Base-by-base conservation (phyloP, 192 early-diverging fungal genomes). In the Lobosporangium transversale region DNA sequence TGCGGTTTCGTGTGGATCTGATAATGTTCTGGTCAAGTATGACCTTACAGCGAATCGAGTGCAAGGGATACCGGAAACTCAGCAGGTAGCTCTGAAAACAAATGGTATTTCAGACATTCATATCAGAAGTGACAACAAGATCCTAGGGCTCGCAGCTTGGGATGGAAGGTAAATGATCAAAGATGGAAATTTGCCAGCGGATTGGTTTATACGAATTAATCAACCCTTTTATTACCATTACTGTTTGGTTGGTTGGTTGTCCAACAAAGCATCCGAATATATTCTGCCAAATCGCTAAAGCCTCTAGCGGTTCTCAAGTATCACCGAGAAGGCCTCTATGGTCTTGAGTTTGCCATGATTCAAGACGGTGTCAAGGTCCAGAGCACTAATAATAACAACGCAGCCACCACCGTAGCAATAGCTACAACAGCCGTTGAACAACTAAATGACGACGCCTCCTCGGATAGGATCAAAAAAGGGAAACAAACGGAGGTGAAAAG, bases 61-160 rank as follows among this genome's bases (percentile, higher is more conserved):
- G 14, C 64, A 71, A 20, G 68, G 70, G 0, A 43, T 65, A 21
- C 79, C 79, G n/a, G 59, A 67, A 21, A 23, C 56, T 5, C n/a
- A 12, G 15, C 33, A 61, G 15, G 26, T 48, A 0, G 30, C 51
- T 12, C 26, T 82, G 30, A 82, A 79, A 50, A 29, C 58, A 4
- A 42, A 57, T 24, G 80, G 74, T 24, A 63, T 78, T 37, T 67
- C 74, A 2, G 62, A 78, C 26, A 44, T 68, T n/a, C 62, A 56
- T 29, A 73, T 82, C 30, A 51, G 80, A 44, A 57, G 40, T 37
- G 80, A 82, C 52, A 44, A 47, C 27, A 78, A 73, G 50, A 69
- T 79, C 30, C 50, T 82, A 20, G 80, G 65, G 1, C 59, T 78
- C 8, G 80, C 80, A 26, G 80, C 74, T 23, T 82, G 80, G 80